phyloP scores from a whole-genome alignment of 2,329 filamentous ascomycete species.

The Metarhizium brunneum region DNA sequence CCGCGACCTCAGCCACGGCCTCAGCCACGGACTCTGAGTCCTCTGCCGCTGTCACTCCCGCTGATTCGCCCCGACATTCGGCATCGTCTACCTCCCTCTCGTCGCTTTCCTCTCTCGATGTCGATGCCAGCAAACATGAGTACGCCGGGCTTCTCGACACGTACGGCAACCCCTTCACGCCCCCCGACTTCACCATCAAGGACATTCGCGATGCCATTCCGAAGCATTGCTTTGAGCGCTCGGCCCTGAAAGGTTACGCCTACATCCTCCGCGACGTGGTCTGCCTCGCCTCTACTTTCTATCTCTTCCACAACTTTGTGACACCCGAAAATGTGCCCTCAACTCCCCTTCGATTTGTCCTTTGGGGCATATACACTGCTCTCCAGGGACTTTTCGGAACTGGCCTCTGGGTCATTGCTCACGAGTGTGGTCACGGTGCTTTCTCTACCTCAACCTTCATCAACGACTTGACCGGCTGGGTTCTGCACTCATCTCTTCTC shows the following conservation, averaged over 20 bases:
- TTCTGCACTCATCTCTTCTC: slow-evolving; percentile 78
- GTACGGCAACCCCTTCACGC: slow-evolving; percentile 87
- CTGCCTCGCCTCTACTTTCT: slow-evolving; percentile 68
- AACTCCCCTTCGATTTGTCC: slow-evolving; percentile 51
- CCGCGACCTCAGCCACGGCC: slow-evolving; percentile 33
- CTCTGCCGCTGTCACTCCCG: slow-evolving; percentile 47
- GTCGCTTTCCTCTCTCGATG: slow-evolving; percentile 64
- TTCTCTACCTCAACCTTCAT: slow-evolving; percentile 88
- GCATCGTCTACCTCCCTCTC: slow-evolving; percentile 88
- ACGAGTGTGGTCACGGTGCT: slow-evolving; percentile 95
- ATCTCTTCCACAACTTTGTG: slow-evolving; percentile 79
- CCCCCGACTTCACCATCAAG: slow-evolving; percentile 96
- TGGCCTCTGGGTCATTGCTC: slow-evolving; percentile 90
- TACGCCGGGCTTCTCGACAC: slow-evolving; percentile 74
- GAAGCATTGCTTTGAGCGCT: slow-evolving; percentile 92
- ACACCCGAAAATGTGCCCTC: slow-evolving; percentile 76
- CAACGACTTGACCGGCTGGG: slow-evolving; percentile 88
- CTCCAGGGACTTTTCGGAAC: slow-evolving; percentile 90
- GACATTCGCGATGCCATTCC: slow-evolving; percentile 95
- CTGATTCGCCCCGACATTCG: slow-evolving; percentile 50
- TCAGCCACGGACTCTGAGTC: slow-evolving; percentile 39
- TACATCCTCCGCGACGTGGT: slow-evolving; percentile 80
- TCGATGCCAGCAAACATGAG: slow-evolving; percentile 25
- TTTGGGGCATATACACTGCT: slow-evolving; percentile 61
- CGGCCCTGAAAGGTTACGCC: slow-evolving; percentile 59